phyloP scores from a whole-genome alignment of 768 basidiomycete genomes.

The Neoboletus brunneissimus region DNA sequence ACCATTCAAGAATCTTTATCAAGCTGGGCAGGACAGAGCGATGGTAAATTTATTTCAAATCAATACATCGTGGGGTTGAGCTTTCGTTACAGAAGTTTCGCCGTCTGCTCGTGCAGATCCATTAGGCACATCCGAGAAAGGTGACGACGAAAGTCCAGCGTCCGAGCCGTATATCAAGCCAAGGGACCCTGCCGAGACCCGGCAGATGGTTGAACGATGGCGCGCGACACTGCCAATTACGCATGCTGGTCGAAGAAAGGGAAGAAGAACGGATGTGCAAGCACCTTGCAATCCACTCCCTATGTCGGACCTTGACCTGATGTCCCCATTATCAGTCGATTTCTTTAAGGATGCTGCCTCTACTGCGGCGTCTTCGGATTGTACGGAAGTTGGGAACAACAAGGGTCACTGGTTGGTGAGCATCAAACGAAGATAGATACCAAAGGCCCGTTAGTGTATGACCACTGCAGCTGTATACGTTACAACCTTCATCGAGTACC shows the following conservation, averaged over 20 bases:
- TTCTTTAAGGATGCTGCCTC: constrained; percentile 26
- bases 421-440: constrained; percentile 17
- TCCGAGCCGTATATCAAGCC: constrained; percentile 21
- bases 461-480: background rate
- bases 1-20: constrained; percentile 28
- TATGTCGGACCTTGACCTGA: constrained; percentile 7
- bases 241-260: constrained; percentile 9
- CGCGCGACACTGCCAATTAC: constrained; percentile 26
- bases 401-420: constrained; percentile 34
- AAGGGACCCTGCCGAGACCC: constrained; percentile 23
- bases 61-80: background rate
- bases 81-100: constrained; percentile 18
- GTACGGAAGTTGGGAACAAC: constrained; percentile 30
- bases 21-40: constrained; percentile 31
- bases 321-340: constrained; percentile 22
- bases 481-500: background rate
- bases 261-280: constrained; percentile 9
- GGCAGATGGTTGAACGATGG: constrained; percentile 33
- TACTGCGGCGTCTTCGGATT: constrained; percentile 31
- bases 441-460: background rate
- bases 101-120: constrained; percentile 20
- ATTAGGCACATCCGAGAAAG: constrained; percentile 23
- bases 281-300: background rate
- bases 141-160: constrained; percentile 4
- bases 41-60: constrained; percentile 18